These are phyloP conservation scores for Syncephalastrum racemosum DNA, from an alignment of 371 early-diverging fungal genomes.

Conservation along the genomic window DNA sequence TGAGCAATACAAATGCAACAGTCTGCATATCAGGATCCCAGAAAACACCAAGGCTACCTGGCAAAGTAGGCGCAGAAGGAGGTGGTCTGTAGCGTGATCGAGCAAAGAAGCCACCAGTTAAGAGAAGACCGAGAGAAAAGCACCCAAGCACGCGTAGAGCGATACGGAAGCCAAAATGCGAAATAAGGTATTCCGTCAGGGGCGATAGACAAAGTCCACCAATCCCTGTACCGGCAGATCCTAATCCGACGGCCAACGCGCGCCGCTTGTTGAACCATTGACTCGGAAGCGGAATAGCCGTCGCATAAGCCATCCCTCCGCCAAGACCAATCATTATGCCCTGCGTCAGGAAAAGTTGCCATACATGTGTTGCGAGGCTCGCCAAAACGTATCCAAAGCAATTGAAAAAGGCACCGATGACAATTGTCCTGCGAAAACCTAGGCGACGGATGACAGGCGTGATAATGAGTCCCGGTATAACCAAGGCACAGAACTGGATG, in stretches of 20 bases:
- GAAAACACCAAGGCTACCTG: constrained; percentile 11
- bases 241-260: constrained; percentile 54
- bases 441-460: constrained; percentile 54
- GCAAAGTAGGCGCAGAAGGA: constrained; percentile 2
- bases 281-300: constrained; percentile 39
- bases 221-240: constrained; percentile 67
- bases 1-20: too few species aligned
- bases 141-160: constrained; percentile 46
- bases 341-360: constrained; percentile 61
- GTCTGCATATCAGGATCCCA: constrained; percentile 15
- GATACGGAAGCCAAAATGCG: constrained; percentile 50
- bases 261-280: constrained; percentile 48
- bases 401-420: constrained; percentile 37
- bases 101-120: constrained; percentile 35
- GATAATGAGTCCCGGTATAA: constrained; percentile 24
- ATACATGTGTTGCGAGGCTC: constrained; percentile 38
- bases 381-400: constrained; percentile 38
- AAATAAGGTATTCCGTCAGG: constrained; percentile 53
- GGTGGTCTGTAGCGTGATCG: constrained; percentile 35
- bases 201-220: constrained; percentile 72
- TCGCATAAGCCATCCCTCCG: constrained; percentile 34
- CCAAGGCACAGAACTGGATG: too few species aligned
- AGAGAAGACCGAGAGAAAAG: constrained; percentile 33
- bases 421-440: constrained; percentile 52
- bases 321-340: constrained; percentile 43